A percentile compares a stretch with the other conserved stretches of the same genome.
phyloP scores from a whole-genome alignment of 331 rosid species.

The Cydonia oblonga region DNA sequence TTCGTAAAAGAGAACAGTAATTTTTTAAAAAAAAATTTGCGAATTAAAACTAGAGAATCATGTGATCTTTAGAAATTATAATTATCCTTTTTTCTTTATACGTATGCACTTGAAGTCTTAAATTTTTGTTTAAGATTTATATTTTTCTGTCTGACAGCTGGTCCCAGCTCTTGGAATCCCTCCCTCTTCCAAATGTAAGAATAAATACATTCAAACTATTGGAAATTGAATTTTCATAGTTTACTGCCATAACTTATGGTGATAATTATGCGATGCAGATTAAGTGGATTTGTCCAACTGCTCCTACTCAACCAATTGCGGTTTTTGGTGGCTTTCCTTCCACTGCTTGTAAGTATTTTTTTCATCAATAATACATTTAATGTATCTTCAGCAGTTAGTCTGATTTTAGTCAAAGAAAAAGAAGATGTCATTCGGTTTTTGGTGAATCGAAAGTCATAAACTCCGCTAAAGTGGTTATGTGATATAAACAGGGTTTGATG shows the following conservation, averaged over 20 bases:
- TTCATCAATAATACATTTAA: neutral
- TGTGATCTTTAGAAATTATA: neutral
- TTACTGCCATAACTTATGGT: neutral
- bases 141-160: constrained; percentile 52
- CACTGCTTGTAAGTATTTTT: constrained; percentile 83
- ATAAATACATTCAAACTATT: constrained; percentile 6
- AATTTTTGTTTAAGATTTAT: neutral
- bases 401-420: neutral
- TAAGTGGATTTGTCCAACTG: constrained; percentile 98
- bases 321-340: constrained; percentile 95
- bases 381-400: neutral
- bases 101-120: neutral
- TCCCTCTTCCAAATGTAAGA: constrained; percentile 92
- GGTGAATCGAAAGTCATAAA: neutral
- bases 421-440: neutral
- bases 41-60: neutral
- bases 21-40: neutral
- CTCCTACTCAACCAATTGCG: constrained; percentile 81
- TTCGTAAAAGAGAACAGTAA: neutral
- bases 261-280: constrained; percentile 40
- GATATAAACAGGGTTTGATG: constrained; percentile 69
- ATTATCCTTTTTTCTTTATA: neutral
- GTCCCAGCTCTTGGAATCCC: constrained; percentile 94
- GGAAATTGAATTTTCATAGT: neutral
- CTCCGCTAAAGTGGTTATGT: constrained; percentile 1